These are phyloP conservation scores for Solanum sitiens DNA, from an alignment of 257 asterid species.

Conservation along the genomic window DNA sequence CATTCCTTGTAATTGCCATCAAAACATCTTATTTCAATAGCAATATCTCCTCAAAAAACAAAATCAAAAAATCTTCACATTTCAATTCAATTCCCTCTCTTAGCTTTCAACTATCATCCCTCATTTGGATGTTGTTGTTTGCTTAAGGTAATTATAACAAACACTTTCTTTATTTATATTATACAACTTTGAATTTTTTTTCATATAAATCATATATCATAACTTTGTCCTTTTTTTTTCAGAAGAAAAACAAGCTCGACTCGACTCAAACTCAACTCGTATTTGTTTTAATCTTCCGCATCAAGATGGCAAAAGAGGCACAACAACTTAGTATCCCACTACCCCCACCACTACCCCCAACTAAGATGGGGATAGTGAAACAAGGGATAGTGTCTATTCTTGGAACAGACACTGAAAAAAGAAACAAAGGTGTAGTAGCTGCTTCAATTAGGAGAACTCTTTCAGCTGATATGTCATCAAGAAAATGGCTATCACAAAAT, in stretches of 20 bases:
- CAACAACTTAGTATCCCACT: background rate
- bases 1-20: conserved; percentile 25
- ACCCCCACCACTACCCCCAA: background rate
- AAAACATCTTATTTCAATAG: background rate
- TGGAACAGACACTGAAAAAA: background rate
- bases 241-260: background rate
- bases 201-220: background rate
- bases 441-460: conserved; percentile 18
- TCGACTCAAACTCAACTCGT: background rate
- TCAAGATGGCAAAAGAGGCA: background rate
- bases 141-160: conserved; percentile 10
- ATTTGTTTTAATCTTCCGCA: background rate
- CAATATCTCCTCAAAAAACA: background rate
- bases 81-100: background rate
- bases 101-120: conserved; percentile 14
- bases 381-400: conserved; percentile 45
- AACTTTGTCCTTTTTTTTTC: background rate
- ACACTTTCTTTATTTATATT: background rate
- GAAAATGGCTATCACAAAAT: conserved; percentile 27
- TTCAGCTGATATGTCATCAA: conserved; percentile 39
- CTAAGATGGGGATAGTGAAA: conserved; percentile 5
- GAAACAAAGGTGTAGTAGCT: background rate
- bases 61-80: background rate
- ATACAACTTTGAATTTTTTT: background rate
- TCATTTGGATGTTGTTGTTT: conserved; percentile 5